Conservation (phyloP, 2,329 filamentous ascomycete genomes). For the Penicillium hordei region DNA sequence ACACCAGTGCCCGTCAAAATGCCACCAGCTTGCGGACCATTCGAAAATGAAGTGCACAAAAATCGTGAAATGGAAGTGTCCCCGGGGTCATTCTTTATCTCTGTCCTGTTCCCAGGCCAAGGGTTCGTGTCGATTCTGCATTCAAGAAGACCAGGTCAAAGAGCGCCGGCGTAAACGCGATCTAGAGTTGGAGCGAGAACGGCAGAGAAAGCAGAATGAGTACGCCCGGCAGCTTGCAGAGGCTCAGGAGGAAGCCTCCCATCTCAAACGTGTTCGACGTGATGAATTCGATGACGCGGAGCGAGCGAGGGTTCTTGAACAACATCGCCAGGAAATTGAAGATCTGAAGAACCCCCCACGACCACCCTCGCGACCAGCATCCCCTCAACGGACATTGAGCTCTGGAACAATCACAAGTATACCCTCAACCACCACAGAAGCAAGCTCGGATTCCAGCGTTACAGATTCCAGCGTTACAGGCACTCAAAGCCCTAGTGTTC, state of each 20-base stretch:
- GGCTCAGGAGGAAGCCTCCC: conserved; percentile 25
- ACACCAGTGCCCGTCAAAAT: conserved; percentile 61
- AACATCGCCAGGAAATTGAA: conserved; percentile 22
- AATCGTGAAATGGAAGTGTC: conserved; percentile 51
- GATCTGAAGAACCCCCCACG: conserved; percentile 6
- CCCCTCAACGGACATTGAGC: background rate
- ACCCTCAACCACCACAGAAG: background rate
- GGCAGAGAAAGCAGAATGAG: conserved; percentile 20
- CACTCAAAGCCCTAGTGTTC: background rate
- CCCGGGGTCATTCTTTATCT: conserved; percentile 51
- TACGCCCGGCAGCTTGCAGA: conserved; percentile 27
- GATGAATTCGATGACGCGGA: conserved; percentile 23
- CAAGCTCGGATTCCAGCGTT: background rate
- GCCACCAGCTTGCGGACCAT: conserved; percentile 64
- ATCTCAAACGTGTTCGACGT: conserved; percentile 17
- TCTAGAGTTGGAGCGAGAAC: conserved; percentile 43
- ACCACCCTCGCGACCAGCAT: background rate
- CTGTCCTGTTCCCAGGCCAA: conserved; percentile 49
- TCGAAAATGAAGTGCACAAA: conserved; percentile 52
- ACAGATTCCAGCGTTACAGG: too few relatives aligned
- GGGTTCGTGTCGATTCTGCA: conserved; percentile 53
- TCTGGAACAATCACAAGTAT: background rate
- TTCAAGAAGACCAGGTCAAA: conserved; percentile 47
- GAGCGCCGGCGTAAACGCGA: conserved; percentile 54
- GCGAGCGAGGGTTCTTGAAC: conserved; percentile 20